Evolutionary conservation across 1,284 basidiomycete species (phyloP), one percentile per base, ranked within the genome.

Genomic region (Sanguinoderma infundibulare): DNA sequence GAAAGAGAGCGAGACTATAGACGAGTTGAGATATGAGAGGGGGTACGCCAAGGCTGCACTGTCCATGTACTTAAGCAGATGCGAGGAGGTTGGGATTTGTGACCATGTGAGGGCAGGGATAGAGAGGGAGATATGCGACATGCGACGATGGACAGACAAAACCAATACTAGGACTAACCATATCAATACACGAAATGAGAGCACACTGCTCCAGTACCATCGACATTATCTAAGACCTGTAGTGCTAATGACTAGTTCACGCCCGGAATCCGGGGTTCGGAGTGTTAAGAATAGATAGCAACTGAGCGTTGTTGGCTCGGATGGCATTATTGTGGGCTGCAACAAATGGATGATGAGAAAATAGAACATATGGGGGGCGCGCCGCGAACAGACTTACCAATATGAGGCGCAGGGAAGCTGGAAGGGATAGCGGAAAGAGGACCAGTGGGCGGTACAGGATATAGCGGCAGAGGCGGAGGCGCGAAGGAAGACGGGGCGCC

Each of bases 231-330:
- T 72, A 67, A 66, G 60, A 42, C 64, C 69, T 52, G 69, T 65
- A 64, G 57, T 66, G 64, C 61, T 68, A 58, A 14, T 59, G 60
- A 62, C 60, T 63, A 62, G 67, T 53, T 59, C 60, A 57, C 57
- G 67, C 60, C 62, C 69, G 71, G 50, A 64, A 67, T 53, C 61
- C 62, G 56, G 67, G 55, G 63, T 63, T 69, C 42, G 72, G 70
- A 20, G 72, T 62, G 69, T 75, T 77, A 61, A 77, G 69, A 34
- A 77, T 75, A 62, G 74, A 74, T 57, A 77, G 70, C 61, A 77
- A 66, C 52, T 74, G 72, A 49, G 73, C 69, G 65, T 74, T 73
- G 61, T 67, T 67, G 26, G 64, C 51, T 20, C 63, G 61, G 26
- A 67, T 34, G 40, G 60, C 59, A 64, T 71, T 71, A 59, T 61